Percentiles rank a stretch among this genome's conserved stretches.
phyloP scores from a whole-genome alignment of 768 basidiomycete genomes.

The Mycena pura region DNA sequence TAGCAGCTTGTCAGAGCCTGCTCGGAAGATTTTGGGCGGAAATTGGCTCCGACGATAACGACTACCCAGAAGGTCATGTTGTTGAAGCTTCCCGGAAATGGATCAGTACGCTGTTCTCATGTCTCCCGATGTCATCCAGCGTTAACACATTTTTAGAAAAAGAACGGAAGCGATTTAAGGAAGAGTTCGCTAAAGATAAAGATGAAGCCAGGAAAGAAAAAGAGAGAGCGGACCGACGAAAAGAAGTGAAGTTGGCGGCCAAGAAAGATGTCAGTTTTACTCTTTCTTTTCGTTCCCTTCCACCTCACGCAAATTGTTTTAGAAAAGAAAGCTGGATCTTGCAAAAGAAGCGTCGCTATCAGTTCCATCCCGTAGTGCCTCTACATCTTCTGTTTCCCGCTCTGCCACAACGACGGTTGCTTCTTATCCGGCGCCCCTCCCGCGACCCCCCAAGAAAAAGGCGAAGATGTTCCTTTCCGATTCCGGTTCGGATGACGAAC shows the following conservation, averaged over 20 bases:
- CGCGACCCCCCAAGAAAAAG: conserved; percentile 18
- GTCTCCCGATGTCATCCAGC: not conserved
- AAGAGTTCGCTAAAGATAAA: conserved; percentile 2
- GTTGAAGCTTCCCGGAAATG: conserved; percentile 42
- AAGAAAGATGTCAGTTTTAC: conserved; percentile 18
- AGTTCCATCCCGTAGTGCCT: conserved; percentile 19
- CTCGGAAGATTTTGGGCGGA: conserved; percentile 53
- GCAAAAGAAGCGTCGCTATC: not conserved
- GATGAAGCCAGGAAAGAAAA: conserved; percentile 20
- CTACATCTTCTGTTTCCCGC: conserved; percentile 2
- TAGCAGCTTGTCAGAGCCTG: conserved; percentile 49
- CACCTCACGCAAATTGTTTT: not conserved
- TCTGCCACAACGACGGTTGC: not conserved
- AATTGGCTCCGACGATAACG: conserved; percentile 48
- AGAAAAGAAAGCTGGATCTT: conserved; percentile 13
- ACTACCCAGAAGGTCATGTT: conserved; percentile 45
- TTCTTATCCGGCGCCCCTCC: not conserved
- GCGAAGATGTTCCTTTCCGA: not conserved
- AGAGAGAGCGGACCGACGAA: conserved; percentile 14
- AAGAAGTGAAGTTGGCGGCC: conserved; percentile 11
- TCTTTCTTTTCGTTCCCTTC: not conserved
- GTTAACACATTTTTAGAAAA: not conserved
- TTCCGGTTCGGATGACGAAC: conserved; percentile 22
- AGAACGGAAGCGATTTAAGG: conserved; percentile 14
- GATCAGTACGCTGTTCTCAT: conserved; percentile 47